Evolutionary conservation across 2,329 filamentous ascomycete species (phyloP).

Genomic region (Davidsoniella eucalypti): DNA sequence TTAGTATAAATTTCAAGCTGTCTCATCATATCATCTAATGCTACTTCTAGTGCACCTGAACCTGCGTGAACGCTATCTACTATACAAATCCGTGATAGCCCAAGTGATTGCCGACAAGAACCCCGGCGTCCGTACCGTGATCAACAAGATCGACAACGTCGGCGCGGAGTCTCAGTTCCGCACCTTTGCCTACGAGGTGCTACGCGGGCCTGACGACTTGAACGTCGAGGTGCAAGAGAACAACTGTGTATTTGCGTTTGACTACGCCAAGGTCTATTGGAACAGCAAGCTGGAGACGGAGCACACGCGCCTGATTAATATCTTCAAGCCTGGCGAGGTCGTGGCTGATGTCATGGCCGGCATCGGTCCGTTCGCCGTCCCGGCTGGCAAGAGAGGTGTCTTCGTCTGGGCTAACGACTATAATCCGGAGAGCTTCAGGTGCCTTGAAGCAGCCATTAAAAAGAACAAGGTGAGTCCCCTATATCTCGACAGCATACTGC

Average conservation of each 20-base stretch:
- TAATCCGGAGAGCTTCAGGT: constrained; percentile 73
- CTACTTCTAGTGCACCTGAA: constrained; percentile 61
- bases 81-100: constrained; percentile 75
- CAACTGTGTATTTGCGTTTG: constrained; percentile 74
- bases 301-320: constrained; percentile 60
- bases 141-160: constrained; percentile 88
- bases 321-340: constrained; percentile 71
- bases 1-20: not conserved
- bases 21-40: constrained; percentile 1
- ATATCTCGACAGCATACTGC: not conserved
- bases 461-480: constrained; percentile 55
- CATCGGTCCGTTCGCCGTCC: constrained; percentile 86
- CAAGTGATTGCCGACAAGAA: constrained; percentile 86
- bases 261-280: constrained; percentile 97
- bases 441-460: constrained; percentile 50
- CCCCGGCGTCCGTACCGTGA: constrained; percentile 63
- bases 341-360: constrained; percentile 96
- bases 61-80: constrained; percentile 63
- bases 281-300: constrained; percentile 84
- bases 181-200: constrained; percentile 83
- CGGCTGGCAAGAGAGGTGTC: constrained; percentile 73
- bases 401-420: constrained; percentile 97
- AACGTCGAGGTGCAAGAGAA: constrained; percentile 71
- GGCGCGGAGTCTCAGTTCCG: constrained; percentile 73
- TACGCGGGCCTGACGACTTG: constrained; percentile 66